Conservation (phyloP, 148 eudicot species). For the Drosera capensis region DNA sequence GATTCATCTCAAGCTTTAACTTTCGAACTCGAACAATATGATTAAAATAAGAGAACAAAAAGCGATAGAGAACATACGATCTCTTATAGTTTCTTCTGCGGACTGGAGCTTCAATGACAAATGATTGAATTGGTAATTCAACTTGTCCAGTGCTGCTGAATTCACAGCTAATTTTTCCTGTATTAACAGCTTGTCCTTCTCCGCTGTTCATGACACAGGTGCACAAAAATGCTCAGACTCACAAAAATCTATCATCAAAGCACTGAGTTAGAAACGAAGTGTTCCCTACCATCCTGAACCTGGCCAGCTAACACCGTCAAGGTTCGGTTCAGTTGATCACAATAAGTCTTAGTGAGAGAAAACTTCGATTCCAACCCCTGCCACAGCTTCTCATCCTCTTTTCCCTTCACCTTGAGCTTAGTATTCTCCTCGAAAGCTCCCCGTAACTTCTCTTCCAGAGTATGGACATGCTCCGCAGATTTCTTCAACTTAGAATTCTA, state of each 20-base stretch:
- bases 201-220: slow-evolving; percentile 52
- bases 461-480: slow-evolving; percentile 42
- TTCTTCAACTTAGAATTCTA: slow-evolving; percentile 85
- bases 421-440: slow-evolving; percentile 74
- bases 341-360: slow-evolving; percentile 57
- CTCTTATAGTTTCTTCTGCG: slow-evolving; percentile 52
- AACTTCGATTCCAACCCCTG: slow-evolving; percentile 81
- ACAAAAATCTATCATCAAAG: background rate
- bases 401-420: slow-evolving; percentile 72
- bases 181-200: slow-evolving; percentile 52
- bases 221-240: slow-evolving; percentile 1
- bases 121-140: slow-evolving; percentile 49
- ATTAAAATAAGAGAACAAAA: too few relatives aligned
- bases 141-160: slow-evolving; percentile 42
- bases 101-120: slow-evolving; percentile 54
- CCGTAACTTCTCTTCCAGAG: slow-evolving; percentile 70
- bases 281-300: slow-evolving; percentile 60
- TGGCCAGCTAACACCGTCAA: slow-evolving; percentile 55
- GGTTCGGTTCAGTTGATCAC: slow-evolving; percentile 79
- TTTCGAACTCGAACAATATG: too few relatives aligned
- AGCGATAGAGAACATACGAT: slow-evolving; percentile 30
- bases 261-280: background rate
- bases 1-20: background rate
- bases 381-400: slow-evolving; percentile 90
- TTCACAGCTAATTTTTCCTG: slow-evolving; percentile 47